Conservation (phyloP, 768 basidiomycete genomes). For the Fomitopsis pulvina region DNA sequence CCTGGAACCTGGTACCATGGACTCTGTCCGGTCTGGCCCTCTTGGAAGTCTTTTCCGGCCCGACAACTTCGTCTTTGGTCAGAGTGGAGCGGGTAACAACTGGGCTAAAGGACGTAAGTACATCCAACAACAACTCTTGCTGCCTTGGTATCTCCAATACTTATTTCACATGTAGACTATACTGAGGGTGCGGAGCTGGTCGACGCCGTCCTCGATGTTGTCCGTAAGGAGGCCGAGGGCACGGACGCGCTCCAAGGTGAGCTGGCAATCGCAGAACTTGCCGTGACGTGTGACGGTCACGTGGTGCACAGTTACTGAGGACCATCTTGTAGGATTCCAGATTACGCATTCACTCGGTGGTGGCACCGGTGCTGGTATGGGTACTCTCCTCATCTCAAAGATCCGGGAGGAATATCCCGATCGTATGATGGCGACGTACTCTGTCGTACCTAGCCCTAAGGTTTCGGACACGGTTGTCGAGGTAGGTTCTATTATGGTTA, state of each 20-base stretch:
- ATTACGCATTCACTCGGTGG: slow-evolving; percentile 98
- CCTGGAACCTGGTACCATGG: slow-evolving; percentile 97
- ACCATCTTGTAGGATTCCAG: slow-evolving; percentile 74
- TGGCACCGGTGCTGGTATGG: slow-evolving; percentile 99
- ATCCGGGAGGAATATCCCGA: slow-evolving; percentile 99
- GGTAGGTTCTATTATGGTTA: slow-evolving; percentile 31
- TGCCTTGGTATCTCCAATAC: slow-evolving; percentile 3
- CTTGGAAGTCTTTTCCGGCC: slow-evolving; percentile 92
- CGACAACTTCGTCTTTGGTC: slow-evolving; percentile 97
- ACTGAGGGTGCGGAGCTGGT: slow-evolving; percentile 98
- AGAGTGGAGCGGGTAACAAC: slow-evolving; percentile 98
- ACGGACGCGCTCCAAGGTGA: slow-evolving; percentile 93
- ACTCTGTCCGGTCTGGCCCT: slow-evolving; percentile 85
- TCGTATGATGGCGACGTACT: slow-evolving; percentile 99
- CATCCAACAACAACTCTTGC: neutral
- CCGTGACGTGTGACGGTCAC: slow-evolving; percentile 12
- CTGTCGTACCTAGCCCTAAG: slow-evolving; percentile 94
- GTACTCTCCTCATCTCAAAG: slow-evolving; percentile 97
- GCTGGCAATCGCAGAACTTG: neutral
- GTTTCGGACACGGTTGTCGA: slow-evolving; percentile 99
- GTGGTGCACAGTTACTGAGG: slow-evolving; percentile 5
- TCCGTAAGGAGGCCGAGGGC: slow-evolving; percentile 97
- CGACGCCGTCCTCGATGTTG: slow-evolving; percentile 95
- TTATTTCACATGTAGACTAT: slow-evolving; percentile 50
- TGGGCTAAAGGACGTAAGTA: slow-evolving; percentile 99